Base-by-base conservation (phyloP, 176 grass and related monocot genomes). In the Musa itinerans region DNA sequence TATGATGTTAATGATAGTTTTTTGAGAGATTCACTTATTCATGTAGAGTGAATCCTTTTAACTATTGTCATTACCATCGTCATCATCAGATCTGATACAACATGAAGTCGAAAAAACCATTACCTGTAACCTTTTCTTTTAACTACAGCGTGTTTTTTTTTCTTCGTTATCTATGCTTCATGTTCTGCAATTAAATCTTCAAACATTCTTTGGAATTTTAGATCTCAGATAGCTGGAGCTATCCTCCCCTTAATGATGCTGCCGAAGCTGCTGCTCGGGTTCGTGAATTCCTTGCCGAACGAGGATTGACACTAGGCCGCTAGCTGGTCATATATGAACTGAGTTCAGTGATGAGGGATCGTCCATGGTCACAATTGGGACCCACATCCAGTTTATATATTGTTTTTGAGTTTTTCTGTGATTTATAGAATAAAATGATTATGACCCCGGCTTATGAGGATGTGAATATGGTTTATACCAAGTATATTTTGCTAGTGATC, bases 161-260 rank as follows among this genome's bases (percentile, higher is more conserved):
- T 6, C 4, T 43, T 6, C 4, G 34, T 43, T 43, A 43, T 43
- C 34, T 43, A 6, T 6, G 34, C 34, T 43, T 43, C 34, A 43
- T 43, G 34, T 43, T 43, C 4, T 43, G 34, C 23, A 50, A 65
- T 48, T 27, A 26, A 57, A 27, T 22, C 19, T 16, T 64, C 69
- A 3, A 50, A 72, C 34, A 64, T 81, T 73, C 57, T 34, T 83
- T 9, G 49, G 54, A 8, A 53, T 11, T 10, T 53, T 65, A 97
- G 90, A 91, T 97, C 75, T 93, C 90, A 72, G 85, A 90, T 84
- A 89, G 73, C 75, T 93, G 88, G 90, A 93, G 90, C 76, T 97
- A 91, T 71, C 84, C 88, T 77, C 94, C 93, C 58, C 73, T 93
- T 74, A 91, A 92, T 78, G 94, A 93, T 10, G 78, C 90, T 23